Percentiles rank a stretch among this genome's conserved stretches.
Conservation (phyloP, 345 rosid genomes). For the Salix brachista region DNA sequence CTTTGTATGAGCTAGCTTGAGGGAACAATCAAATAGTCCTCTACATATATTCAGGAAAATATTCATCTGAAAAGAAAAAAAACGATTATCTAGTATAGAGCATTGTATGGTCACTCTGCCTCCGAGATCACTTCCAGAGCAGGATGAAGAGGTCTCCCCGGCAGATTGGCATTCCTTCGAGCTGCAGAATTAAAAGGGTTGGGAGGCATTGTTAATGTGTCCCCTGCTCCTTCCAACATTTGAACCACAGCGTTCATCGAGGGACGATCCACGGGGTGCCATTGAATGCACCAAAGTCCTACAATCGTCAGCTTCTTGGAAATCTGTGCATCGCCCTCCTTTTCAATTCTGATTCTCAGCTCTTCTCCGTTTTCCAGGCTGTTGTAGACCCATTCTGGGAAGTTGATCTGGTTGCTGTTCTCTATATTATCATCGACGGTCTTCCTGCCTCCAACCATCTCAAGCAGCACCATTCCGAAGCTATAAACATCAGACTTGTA, state of each 20-base stretch:
- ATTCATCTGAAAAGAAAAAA: too few relatives aligned
- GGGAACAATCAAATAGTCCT: too few relatives aligned
- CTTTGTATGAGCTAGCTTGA: background rate
- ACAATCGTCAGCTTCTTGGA: slow-evolving; percentile 11
- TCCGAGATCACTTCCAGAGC: slow-evolving; percentile 2
- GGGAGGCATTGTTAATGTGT: background rate
- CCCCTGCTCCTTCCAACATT: slow-evolving; percentile 1
- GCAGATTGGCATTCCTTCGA: background rate
- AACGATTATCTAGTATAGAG: background rate
- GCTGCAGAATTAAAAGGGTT: slow-evolving; percentile 6
- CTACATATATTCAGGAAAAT: too few relatives aligned
- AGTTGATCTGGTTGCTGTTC: background rate
- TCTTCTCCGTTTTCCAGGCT: slow-evolving; percentile 10
- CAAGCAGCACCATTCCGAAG: slow-evolving; percentile 23
- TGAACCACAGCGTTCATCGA: background rate
- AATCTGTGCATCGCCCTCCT: background rate
- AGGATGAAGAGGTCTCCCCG: background rate
- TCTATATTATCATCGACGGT: background rate
- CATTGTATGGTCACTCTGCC: background rate
- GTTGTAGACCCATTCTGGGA: slow-evolving; percentile 11
- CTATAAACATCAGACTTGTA: slow-evolving; percentile 26
- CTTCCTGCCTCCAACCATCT: slow-evolving; percentile 24
- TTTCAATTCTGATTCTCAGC: background rate
- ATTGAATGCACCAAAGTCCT: slow-evolving; percentile 13
- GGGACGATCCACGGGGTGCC: slow-evolving; percentile 11